phyloP scores from a whole-genome alignment of 768 basidiomycete genomes.

The Pholiota microspora region DNA sequence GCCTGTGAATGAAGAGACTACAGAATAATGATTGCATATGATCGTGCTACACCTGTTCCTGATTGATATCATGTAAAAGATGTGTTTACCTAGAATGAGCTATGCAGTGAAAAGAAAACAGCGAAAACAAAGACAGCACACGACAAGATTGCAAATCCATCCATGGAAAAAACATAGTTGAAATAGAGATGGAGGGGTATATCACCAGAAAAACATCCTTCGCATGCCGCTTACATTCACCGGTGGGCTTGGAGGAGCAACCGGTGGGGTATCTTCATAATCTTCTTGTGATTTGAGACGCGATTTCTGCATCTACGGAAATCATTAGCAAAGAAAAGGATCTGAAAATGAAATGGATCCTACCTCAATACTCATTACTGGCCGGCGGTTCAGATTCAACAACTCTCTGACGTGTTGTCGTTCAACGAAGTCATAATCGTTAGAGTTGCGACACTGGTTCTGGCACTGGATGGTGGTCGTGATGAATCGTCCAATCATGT shows the following conservation, averaged over 20 bases:
- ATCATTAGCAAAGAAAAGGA: slow-evolving; percentile 5
- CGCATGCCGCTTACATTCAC: slow-evolving; percentile 47
- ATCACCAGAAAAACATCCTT: slow-evolving; percentile 47
- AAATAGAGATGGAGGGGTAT: slow-evolving; percentile 10
- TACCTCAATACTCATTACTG: slow-evolving; percentile 73
- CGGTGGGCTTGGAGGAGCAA: slow-evolving; percentile 24
- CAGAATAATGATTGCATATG: too few species aligned
- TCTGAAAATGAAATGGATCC: slow-evolving; percentile 12
- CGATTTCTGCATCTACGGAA: slow-evolving; percentile 59
- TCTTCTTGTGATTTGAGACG: slow-evolving; percentile 55
- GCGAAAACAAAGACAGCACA: neutral
- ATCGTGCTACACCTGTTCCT: too few species aligned
- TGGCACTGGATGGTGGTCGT: slow-evolving; percentile 78
- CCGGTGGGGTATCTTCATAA: slow-evolving; percentile 37
- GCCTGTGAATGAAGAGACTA: too few species aligned
- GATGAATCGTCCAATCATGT: slow-evolving; percentile 87
- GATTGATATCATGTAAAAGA: too few species aligned
- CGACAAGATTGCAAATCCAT: slow-evolving; percentile 13
- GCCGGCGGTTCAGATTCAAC: slow-evolving; percentile 50
- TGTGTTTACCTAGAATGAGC: too few species aligned
- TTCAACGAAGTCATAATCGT: slow-evolving; percentile 62
- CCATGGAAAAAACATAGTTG: slow-evolving; percentile 4
- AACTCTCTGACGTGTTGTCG: slow-evolving; percentile 53
- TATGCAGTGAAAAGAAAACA: neutral
- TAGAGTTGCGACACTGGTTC: slow-evolving; percentile 59